A percentile compares a stretch with the other conserved stretches of the same genome.
phyloP scores from a whole-genome alignment of 208 protist species.

The Trypanosoma grayi region DNA sequence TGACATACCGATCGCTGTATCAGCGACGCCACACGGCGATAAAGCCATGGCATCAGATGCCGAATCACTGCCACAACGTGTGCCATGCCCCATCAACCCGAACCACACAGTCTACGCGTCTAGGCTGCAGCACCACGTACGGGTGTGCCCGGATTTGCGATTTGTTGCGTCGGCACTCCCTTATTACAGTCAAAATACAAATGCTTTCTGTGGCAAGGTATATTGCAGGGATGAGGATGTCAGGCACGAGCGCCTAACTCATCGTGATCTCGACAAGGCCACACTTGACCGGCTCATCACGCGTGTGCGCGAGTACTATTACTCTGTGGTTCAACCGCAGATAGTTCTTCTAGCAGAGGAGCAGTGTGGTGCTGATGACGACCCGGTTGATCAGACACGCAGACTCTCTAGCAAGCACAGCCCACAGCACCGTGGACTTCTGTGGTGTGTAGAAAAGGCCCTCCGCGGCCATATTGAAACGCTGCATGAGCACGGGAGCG shows the following conservation, averaged over 20 bases:
- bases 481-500: background rate
- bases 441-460: conserved; percentile 44
- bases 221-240: background rate
- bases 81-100: conserved; percentile 77
- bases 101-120: conserved; percentile 71
- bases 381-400: background rate
- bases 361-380: background rate
- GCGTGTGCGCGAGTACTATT: conserved; percentile 28
- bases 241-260: conserved; percentile 2
- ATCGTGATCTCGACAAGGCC: conserved; percentile 13
- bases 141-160: conserved; percentile 70
- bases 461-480: background rate
- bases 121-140: conserved; percentile 57
- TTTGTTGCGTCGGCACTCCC: conserved; percentile 38
- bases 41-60: background rate
- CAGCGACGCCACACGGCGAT: too few species aligned
- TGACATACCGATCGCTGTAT: background rate
- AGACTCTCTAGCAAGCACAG: conserved; percentile 50
- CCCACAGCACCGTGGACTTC: conserved; percentile 58
- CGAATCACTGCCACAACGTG: conserved; percentile 13
- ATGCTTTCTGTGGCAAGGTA: conserved; percentile 28
- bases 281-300: conserved; percentile 17
- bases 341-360: conserved; percentile 20
- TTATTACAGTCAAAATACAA: conserved; percentile 47
- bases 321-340: conserved; percentile 12